Conservation (phyloP, 2,329 filamentous ascomycete genomes). For the Aureobasidium musti region DNA sequence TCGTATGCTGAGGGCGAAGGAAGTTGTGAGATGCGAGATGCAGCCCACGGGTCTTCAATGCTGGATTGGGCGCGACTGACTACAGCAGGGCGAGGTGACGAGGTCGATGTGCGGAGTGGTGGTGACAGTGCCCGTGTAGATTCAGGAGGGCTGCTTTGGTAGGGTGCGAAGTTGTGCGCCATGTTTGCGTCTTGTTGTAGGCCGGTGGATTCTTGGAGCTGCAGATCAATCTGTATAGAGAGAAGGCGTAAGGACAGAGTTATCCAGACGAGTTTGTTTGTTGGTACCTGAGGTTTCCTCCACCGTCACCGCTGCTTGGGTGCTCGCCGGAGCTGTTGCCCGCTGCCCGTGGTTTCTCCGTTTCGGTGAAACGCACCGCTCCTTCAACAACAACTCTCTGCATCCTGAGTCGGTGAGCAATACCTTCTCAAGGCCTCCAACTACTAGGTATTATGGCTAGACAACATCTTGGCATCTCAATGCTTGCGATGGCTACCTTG, state of each 20-base stretch:
- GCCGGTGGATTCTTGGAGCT: neutral
- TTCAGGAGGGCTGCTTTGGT: slow-evolving; percentile 90
- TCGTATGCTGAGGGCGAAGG: slow-evolving; percentile 41
- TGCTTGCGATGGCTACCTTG: too few species aligned
- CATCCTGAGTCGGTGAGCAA: slow-evolving; percentile 3
- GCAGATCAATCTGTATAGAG: neutral
- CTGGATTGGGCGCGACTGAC: slow-evolving; percentile 45
- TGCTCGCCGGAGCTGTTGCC: neutral
- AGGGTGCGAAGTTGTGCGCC: slow-evolving; percentile 71
- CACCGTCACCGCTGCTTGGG: slow-evolving; percentile 26
- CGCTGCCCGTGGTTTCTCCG: slow-evolving; percentile 11
- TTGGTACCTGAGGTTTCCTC: neutral
- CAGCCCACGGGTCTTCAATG: slow-evolving; percentile 45
- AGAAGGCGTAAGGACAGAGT: neutral
- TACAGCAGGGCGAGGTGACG: slow-evolving; percentile 56
- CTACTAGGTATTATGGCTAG: too few species aligned
- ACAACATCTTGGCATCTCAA: neutral
- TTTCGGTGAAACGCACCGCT: slow-evolving; percentile 20
- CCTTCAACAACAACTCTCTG: neutral
- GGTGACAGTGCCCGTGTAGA: slow-evolving; percentile 78
- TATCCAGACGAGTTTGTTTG: slow-evolving; percentile 5
- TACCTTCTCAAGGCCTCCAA: neutral
- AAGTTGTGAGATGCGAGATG: slow-evolving; percentile 46
- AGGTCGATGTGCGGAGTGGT: slow-evolving; percentile 52
- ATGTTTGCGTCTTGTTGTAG: neutral